These are phyloP conservation scores for Rhodotorula kratochvilovae DNA, from an alignment of 768 basidiomycete species.

Conservation along the genomic window DNA sequence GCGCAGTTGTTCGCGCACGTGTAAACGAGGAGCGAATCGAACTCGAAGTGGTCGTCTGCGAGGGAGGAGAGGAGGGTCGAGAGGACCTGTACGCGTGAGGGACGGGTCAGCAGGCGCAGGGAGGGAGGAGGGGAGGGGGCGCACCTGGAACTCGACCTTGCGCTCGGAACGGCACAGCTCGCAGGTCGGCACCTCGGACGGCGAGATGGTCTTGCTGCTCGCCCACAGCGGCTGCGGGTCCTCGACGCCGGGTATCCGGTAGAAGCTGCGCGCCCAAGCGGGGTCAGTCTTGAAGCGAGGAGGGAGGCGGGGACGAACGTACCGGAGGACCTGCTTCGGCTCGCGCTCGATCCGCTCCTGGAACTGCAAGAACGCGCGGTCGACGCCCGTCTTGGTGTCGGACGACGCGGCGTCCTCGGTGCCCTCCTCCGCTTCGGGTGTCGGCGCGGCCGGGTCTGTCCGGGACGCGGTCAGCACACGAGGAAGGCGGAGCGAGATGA, in stretches of 20 bases:
- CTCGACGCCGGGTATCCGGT: constrained; percentile 33
- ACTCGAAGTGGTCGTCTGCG: constrained; percentile 29
- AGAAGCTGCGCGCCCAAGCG: constrained; percentile 18
- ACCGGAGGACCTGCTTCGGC: constrained; percentile 43
- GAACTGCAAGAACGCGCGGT: constrained; percentile 39
- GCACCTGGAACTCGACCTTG: constrained; percentile 41
- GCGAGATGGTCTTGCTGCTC: constrained; percentile 5
- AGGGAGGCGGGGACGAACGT: neutral
- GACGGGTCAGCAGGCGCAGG: neutral
- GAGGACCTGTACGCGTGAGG: constrained; percentile 27
- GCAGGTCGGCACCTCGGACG: constrained; percentile 17
- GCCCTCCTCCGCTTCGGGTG: constrained; percentile 14
- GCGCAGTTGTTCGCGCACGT: constrained; percentile 33
- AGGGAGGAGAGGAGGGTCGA: constrained; percentile 38
- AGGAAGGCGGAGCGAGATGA: too few relatives aligned
- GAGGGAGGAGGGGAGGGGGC: neutral
- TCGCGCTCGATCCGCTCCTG: constrained; percentile 39
- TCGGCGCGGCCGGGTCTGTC: constrained; percentile 7
- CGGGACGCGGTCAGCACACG: too few relatives aligned
- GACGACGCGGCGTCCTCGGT: constrained; percentile 33
- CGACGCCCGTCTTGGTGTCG: constrained; percentile 38
- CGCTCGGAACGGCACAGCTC: constrained; percentile 27
- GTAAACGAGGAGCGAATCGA: constrained; percentile 40
- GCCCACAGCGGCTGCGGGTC: constrained; percentile 31
- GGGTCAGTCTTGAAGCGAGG: neutral